A percentile compares a stretch with the other conserved stretches of the same genome.
Evolutionary conservation across 148 eudicot species (phyloP).

Genomic region (Rhododendron vialii): DNA sequence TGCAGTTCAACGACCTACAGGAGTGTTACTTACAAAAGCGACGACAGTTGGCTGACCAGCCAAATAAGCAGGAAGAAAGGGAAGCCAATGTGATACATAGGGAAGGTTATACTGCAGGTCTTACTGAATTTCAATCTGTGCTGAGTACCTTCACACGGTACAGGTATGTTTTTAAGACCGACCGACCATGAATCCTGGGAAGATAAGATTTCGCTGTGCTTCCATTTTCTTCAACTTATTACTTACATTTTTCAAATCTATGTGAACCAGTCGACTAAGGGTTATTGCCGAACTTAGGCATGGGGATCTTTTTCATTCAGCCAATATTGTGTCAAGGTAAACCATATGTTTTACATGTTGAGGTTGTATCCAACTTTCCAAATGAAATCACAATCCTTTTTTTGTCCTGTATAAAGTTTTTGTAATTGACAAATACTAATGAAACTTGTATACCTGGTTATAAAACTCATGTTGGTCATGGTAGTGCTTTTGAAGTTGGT

Average conservation of each 20-base stretch:
- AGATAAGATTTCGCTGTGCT: neutral
- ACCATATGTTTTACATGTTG: neutral
- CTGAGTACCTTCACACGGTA: conserved; percentile 55
- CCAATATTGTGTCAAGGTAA: conserved; percentile 63
- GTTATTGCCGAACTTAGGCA: conserved; percentile 64
- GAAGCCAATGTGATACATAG: conserved; percentile 35
- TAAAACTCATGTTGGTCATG: neutral
- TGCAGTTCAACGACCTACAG: conserved; percentile 55
- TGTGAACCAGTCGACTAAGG: conserved; percentile 53
- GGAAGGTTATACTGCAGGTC: conserved; percentile 54
- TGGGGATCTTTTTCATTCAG: conserved; percentile 58
- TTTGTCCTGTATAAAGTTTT: neutral
- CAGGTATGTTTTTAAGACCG: conserved; percentile 27
- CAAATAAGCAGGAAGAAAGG: conserved; percentile 35
- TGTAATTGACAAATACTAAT: neutral
- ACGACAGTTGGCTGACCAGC: conserved; percentile 35
- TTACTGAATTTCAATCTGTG: conserved; percentile 57
- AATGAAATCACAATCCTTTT: neutral
- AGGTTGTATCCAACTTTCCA: neutral
- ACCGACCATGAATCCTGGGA: neutral
- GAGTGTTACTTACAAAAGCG: conserved; percentile 70
- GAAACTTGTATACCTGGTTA: no score
- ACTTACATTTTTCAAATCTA: conserved; percentile 3
- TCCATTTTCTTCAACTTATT: neutral
- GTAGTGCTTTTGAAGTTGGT: neutral